phyloP scores from a whole-genome alignment of 164 flowering plant species.

The Protea cynaroides region DNA sequence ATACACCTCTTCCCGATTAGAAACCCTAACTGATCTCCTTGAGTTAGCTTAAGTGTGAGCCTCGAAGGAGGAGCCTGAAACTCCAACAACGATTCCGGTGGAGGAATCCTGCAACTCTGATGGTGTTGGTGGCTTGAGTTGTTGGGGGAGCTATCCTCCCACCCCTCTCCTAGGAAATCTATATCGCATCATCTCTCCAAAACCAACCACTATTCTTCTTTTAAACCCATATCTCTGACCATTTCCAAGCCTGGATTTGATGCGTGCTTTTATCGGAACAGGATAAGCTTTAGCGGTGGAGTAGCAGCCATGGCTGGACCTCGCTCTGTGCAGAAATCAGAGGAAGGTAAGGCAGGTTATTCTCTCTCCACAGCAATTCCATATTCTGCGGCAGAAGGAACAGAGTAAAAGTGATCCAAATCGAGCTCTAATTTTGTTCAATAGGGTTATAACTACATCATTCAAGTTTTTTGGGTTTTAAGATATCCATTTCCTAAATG shows the following conservation, averaged over 20 bases:
- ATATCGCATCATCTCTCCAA: neutral
- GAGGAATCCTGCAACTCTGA: no score
- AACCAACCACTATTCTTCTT: slow-evolving; percentile 1
- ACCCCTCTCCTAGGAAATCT: slow-evolving; percentile 2
- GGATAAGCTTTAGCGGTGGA: slow-evolving; percentile 6
- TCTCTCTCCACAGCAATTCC: slow-evolving; percentile 79
- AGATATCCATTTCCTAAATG: slow-evolving; percentile 3
- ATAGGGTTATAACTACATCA: neutral
- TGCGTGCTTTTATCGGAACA: slow-evolving; percentile 12
- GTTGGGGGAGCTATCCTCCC: no score
- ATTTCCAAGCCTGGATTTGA: slow-evolving; percentile 6
- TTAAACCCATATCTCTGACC: slow-evolving; percentile 1
- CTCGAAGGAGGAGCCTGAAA: no score
- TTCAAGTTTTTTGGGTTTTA: neutral
- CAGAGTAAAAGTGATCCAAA: slow-evolving; percentile 47
- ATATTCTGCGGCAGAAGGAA: slow-evolving; percentile 67
- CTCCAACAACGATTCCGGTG: no score
- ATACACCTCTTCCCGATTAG: no score
- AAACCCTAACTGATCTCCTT: no score
- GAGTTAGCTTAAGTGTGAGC: no score
- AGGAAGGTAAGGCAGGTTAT: slow-evolving; percentile 78
- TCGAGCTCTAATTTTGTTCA: neutral
- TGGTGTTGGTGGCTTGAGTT: no score
- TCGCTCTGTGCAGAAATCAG: slow-evolving; percentile 48
- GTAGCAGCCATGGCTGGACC: slow-evolving; percentile 31